Evolutionary conservation across 306 rosid genomes (phyloP), one percentile per base, ranked within the genome.

Genomic region (Pueraria montana): DNA sequence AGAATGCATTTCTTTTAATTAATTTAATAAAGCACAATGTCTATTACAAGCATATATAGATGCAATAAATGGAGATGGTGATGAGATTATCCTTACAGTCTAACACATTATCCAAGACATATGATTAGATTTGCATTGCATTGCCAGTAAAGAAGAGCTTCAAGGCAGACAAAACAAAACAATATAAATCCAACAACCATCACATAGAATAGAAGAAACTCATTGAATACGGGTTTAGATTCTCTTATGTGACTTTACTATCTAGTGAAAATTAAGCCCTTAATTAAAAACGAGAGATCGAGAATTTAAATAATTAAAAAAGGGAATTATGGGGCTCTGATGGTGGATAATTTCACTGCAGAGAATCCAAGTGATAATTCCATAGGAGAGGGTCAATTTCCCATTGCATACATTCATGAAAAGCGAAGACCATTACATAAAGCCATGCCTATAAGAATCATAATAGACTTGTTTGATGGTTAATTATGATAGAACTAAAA

Each of bases 91-190:
- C 11, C 34, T 63, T 23, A 36, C 27, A 17, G 17, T 45, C 11
- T 30, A 72, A 61, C 21, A 58, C 73, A 80, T 45, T 46, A 32
- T 46, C 63, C 79, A 80, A 56, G 23, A 70, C 17, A 81, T 10
- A 49, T 16, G 55, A 56, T 36, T 36, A 72, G 18, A 34, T 17
- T 72, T 61, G 49, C 26, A 45, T 7, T 80, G 49, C 52, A 59
- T 59, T 62, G 74, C 6, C 11, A 48, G 9, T 48, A 48, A 48
- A 62, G n/a, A n/a, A n/a, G 8, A 48, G 13, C 55, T 72, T 72
- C 53, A 24, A 30, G 8, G 46, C 21, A 32, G 66, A 48, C 45
- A 72, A 16, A n/a, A n/a, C n/a, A n/a, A n/a, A n/a, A n/a, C n/a
- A n/a, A n/a, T 53, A 48, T 46, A 74, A 8, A 61, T 46, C 46